Evolutionary conservation across 768 basidiomycete species (phyloP), one percentile per base, ranked within the genome.

Genomic region (Kwoniella bestiolae): DNA sequence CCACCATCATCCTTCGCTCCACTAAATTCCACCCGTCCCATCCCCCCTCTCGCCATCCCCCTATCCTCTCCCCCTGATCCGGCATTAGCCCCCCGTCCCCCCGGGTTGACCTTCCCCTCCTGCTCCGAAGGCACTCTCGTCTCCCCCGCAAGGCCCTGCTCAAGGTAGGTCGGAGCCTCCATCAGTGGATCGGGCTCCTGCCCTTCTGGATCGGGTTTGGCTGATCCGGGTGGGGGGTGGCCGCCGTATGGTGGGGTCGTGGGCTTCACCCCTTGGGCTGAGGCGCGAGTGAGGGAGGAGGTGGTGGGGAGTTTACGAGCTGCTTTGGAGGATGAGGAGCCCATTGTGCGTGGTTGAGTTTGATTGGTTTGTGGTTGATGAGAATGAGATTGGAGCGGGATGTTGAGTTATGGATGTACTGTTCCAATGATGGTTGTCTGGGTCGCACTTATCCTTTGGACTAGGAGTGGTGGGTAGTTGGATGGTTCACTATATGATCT

Each of bases 1-100:
- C 64, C 57, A 78, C 79, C 73, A 52, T 72, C 73, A 61, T 80
- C 79, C 53, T 75, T 80, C 62, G 75, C 72, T 32, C 77, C 79
- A 26, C 71, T 76, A 51, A 78, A 77, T 46, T 67, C 63, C 2
- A 66, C 53, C 63, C 65, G 56, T 21, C 72, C 73, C 50, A 65
- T 65, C 12, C 66, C 55, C 45, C 70, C 69, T 41, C 58, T 56
- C 8, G 49, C 65, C 31, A 61, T 7, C 18, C 60, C 60, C 23
- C 41, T 61, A n/a, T 51, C 38, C 12, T 60, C 60, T 25, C 8
- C 32, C 6, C 35, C 35, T 16, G 46, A 29, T 5, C 18, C 55
- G 32, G 21, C 64, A 38, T 50, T 52, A 28, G 32, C 38, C 4
- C 60, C 60, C 31, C 49, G 32, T 9, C 32, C 62, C 21, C 50